Evolutionary conservation across 2,329 filamentous ascomycete species (phyloP).

Genomic region (Aspergillus intermedius): DNA sequence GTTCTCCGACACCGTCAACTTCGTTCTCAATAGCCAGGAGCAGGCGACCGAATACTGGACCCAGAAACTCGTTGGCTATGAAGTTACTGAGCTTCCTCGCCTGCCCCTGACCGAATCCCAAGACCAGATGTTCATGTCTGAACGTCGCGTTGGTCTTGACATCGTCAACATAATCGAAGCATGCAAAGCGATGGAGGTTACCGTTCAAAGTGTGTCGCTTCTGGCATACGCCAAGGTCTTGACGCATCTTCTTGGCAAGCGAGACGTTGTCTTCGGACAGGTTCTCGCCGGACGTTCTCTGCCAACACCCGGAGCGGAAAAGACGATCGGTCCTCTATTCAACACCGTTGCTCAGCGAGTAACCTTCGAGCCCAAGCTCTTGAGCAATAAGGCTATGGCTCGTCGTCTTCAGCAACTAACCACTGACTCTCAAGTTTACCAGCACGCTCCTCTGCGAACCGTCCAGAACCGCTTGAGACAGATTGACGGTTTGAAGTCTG

Average conservation of each 20-base stretch:
- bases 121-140: slow-evolving; percentile 13
- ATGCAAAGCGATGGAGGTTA: slow-evolving; percentile 24
- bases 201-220: slow-evolving; percentile 23
- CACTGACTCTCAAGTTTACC: slow-evolving; percentile 38
- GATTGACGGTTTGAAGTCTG: slow-evolving; percentile 22
- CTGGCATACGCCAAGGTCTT: slow-evolving; percentile 26
- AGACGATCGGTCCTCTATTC: slow-evolving; percentile 48
- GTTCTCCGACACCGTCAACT: slow-evolving; percentile 47
- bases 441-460: slow-evolving; percentile 46
- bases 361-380: slow-evolving; percentile 23
- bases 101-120: slow-evolving; percentile 7
- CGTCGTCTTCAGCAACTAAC: slow-evolving; percentile 42
- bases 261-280: slow-evolving; percentile 41
- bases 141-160: slow-evolving; percentile 13
- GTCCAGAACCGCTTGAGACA: slow-evolving; percentile 43
- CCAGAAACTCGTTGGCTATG: slow-evolving; percentile 16
- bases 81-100: slow-evolving; percentile 14
- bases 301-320: slow-evolving; percentile 41
- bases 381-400: slow-evolving; percentile 37
- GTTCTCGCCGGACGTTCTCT: slow-evolving; percentile 48
- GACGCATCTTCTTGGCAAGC: slow-evolving; percentile 22
- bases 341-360: slow-evolving; percentile 48
- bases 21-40: slow-evolving; percentile 42
- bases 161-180: slow-evolving; percentile 9
- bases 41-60: slow-evolving; percentile 34